Base-by-base conservation (phyloP, 2,329 filamentous ascomycete genomes). In the Colletotrichum paranaense region DNA sequence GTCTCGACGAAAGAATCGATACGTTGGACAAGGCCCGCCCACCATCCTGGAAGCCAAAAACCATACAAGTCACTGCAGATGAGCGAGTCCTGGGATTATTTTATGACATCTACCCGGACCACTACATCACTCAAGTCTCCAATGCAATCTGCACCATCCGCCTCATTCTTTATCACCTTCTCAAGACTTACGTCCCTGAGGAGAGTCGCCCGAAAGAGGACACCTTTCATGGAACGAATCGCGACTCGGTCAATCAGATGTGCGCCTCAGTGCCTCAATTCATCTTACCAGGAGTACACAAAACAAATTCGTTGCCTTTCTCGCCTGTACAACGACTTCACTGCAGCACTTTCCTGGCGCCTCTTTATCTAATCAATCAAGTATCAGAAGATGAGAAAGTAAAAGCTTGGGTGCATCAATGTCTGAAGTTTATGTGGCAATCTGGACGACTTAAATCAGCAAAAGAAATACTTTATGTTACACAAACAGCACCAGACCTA, bases 181-280 rank as follows among this genome's bases (percentile, higher is more conserved):
- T 74, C 22, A 38, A 62, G 42, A 46, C 22, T 5, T 26, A 74
- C 26, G 26, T 67, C 4, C 30, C 42, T 0, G 55, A 22, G 4
- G 12, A 59, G 2, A 28, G 52, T 2, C 28, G 49, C n/a, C n/a
- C 11, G 7, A 22, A 59, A 14, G 28, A 49, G 7, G 1, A 4
- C 6, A 16, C 24, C 5, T 62, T 58, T 35, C 5, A 24, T 26
- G 49, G n/a, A 16, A 67, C 52, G 6, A 67, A 38, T 12, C 24
- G 55, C 26, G n/a, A 46, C 6, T 59, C 57, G 4, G 6, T 24
- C 1, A 22, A 16, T 22, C 62, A 49, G 7, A 73, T 78, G 12
- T 77, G 74, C 26, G 75, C 77, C 19, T 73, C 75, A 4, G 72
- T 76, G 2, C 68, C 77, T 0, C 77, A 77, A 19, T 78, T 77